Percentiles rank a stretch among this genome's conserved stretches.
These are phyloP conservation scores for Hypoxylon sp. DNA, from an alignment of 2,329 filamentous ascomycete genomes.

Conservation along the genomic window DNA sequence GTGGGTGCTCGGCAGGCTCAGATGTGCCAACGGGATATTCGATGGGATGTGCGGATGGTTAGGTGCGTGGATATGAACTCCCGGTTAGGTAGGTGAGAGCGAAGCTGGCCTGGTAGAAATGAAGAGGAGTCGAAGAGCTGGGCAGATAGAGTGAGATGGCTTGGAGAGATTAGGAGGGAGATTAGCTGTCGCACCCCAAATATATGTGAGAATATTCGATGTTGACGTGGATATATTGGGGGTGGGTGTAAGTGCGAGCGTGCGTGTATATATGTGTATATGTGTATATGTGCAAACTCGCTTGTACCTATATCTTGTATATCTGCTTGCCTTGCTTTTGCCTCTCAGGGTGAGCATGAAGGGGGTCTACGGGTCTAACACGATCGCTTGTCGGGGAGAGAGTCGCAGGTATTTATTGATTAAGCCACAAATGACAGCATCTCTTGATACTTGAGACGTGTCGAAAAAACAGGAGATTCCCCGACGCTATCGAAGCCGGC, in stretches of 20 bases:
- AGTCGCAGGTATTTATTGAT: conserved; percentile 31
- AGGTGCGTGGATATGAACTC: conserved; percentile 16
- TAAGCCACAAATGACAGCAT: conserved; percentile 16
- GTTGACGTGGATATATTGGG: conserved; percentile 33
- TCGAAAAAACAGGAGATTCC: conserved; percentile 32
- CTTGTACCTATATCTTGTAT: too few species aligned
- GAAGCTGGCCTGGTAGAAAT: conserved; percentile 25
- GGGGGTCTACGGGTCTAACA: not conserved
- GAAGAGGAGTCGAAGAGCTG: conserved; percentile 15
- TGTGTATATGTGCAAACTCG: too few species aligned
- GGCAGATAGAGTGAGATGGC: conserved; percentile 2
- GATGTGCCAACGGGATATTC: not conserved
- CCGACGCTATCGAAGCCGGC: conserved; percentile 23
- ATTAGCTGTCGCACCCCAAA: conserved; percentile 30
- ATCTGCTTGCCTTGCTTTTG: too few species aligned
- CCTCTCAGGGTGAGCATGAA: too few species aligned
- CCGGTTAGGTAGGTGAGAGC: conserved; percentile 39
- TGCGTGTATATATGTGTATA: too few species aligned
- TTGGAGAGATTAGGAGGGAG: not conserved
- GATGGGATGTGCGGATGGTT: not conserved
- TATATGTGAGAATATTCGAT: conserved; percentile 19
- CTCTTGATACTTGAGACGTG: conserved; percentile 24
- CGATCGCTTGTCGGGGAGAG: conserved; percentile 5
- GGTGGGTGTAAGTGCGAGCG: conserved; percentile 6
- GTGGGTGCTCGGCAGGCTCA: conserved; percentile 19